Conservation (phyloP, 1,284 basidiomycete species). For the Moesziomyces antarcticus region DNA sequence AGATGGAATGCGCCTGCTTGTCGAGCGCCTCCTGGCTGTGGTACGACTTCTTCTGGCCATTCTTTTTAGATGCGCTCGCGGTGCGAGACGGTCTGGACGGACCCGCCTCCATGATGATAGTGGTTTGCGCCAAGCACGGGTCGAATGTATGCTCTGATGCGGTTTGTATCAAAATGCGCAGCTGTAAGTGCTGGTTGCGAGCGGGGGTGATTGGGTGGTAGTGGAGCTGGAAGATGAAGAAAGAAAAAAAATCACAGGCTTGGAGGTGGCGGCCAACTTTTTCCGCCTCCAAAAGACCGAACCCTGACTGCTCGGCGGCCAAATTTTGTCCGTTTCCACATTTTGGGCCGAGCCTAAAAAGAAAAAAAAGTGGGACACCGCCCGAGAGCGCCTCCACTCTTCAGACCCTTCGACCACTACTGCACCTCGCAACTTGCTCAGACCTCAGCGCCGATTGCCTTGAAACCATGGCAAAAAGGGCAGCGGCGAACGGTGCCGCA, state of each 20-base stretch:
- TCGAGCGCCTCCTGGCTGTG: slow-evolving; percentile 57
- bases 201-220: too few relatives aligned
- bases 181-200: not conserved
- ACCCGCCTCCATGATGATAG: slow-evolving; percentile 37
- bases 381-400: not conserved
- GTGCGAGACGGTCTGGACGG: slow-evolving; percentile 30
- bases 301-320: slow-evolving; percentile 15
- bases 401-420: not conserved
- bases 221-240: slow-evolving; percentile 1
- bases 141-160: too few relatives aligned
- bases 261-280: slow-evolving; percentile 3
- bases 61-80: slow-evolving; percentile 13
- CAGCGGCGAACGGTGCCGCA: too few relatives aligned
- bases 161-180: not conserved
- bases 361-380: too few relatives aligned
- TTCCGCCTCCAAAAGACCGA: slow-evolving; percentile 8
- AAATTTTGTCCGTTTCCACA: slow-evolving; percentile 2
- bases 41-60: slow-evolving; percentile 18
- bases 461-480: not conserved
- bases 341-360: too few relatives aligned
- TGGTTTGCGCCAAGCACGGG: not conserved
- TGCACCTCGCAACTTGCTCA: too few relatives aligned
- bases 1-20: slow-evolving; percentile 58
- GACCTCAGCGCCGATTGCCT: too few relatives aligned
- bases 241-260: slow-evolving; percentile 5